Base-by-base conservation (phyloP, 257 asterid genomes). In the Solanum gracilifrons region DNA sequence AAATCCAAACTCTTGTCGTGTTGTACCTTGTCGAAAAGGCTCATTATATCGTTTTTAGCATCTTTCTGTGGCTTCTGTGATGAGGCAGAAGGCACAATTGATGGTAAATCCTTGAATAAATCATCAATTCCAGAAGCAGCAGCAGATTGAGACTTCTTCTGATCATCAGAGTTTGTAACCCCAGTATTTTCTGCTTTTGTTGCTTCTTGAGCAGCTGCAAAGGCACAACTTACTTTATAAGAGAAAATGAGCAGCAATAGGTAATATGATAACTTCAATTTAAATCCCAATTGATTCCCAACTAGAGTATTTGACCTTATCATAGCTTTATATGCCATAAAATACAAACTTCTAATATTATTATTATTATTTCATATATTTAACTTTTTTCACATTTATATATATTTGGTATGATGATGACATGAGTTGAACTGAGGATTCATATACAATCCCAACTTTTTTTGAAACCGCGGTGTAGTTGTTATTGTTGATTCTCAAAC, bases 21-120 rank as follows among this genome's bases (percentile, higher is more conserved):
- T 43, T 84, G 71, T 74, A 97, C 99, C 99, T 97, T 95, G 90
- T 97, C 99, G 87, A 97, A 97, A 64, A 97, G 98, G 91, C 98
- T 95, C 99, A 97, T 93, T 76, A 97, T 97, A 89, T 97, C 99
- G 43, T 88, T 95, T 91, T 95, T 97, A 79, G 90, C 94, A 92
- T 95, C 97, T 86, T 93, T 97, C 87, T 91, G 94, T 88, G 96
- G 97, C 91, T 87, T 94, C 87, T 84, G 91, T 41, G 93, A 68
- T 33, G 73, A 58, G 66, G 90, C 68, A 90, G 90, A 74, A 90
- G 97, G 94, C 83, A 90, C 88, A 86, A 91, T 85, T 89, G 98
- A 90, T 74, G 95, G 94, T 84, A 94, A 85, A 92, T 93, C 97
- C 76, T 90, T 92, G 88, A 97, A 97, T 69, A 95, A 91, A 90